Base-by-base conservation (phyloP, 2,329 filamentous ascomycete species). In the Epichloe typhina region DNA sequence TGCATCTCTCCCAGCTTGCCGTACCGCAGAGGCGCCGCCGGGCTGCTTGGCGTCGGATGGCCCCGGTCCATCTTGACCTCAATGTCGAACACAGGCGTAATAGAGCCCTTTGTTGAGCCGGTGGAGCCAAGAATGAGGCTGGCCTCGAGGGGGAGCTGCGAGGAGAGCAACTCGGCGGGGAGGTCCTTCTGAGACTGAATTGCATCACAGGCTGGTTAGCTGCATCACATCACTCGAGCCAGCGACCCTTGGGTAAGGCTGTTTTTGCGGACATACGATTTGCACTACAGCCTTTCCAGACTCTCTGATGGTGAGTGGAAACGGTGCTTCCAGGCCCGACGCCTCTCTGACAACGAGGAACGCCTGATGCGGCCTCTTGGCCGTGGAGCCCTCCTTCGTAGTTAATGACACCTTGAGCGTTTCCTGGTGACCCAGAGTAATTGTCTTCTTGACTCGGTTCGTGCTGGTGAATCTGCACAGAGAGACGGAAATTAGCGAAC, bases 361-460 rank as follows among this genome's bases (percentile, higher is more conserved):
- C 5, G 89, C 89, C 70, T 98, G 93, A 69, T 98, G 93, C 59
- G 93, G 88, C 57, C 86, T 82, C 75, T 89, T 91, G 45, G 80
- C 77, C 59, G 82, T 83, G 68, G 82, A 82, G 63, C 79, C 83
- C 62, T 95, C 88, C 64, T 85, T 84, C 8, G 88, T 78, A 36
- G 88, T 95, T 61, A 98, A 72, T 57, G 82, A 70, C 57, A 98
- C 72, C 72, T 93, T 95, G 62, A 97, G 73, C 41, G 82, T 81
- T 63, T 94, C 89, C 50, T 78, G 66, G 50, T 75, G 68, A 55
- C 81, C 79, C 55, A 97, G 73, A 11, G 74, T 67, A 41, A 96
- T 65, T 12, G 82, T 69, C 47, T 79, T 79, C 49, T 79, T 69
- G 55, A 90, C 73, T 17, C 81, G 76, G 8, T 76, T 72, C 55